Percentiles rank a stretch among this genome's conserved stretches.
phyloP scores from a whole-genome alignment of 768 basidiomycete genomes.

The Mrakia gelida region DNA sequence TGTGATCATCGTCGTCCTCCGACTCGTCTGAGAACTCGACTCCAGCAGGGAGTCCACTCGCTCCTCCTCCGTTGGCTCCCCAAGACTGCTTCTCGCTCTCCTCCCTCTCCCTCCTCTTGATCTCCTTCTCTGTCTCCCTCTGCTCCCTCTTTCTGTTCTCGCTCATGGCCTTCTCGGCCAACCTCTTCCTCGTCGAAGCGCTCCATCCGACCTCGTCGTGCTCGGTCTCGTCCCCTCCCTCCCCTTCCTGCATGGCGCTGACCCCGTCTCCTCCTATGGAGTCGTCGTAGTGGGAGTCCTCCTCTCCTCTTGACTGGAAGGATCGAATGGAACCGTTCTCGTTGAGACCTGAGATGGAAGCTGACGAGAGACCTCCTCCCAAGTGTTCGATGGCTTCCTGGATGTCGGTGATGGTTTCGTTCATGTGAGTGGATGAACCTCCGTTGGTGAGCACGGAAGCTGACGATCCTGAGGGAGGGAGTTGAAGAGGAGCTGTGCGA shows the following conservation, averaged over 20 bases:
- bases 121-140: slow-evolving; percentile 36
- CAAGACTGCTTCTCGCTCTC: slow-evolving; percentile 32
- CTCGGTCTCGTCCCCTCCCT: slow-evolving; percentile 33
- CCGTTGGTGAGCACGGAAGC: background rate
- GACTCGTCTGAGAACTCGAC: slow-evolving; percentile 52
- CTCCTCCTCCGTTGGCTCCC: slow-evolving; percentile 31
- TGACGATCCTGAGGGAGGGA: background rate
- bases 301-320: slow-evolving; percentile 58
- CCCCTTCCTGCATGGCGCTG: slow-evolving; percentile 46
- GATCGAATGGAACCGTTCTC: slow-evolving; percentile 53
- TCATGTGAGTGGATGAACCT: slow-evolving; percentile 55
- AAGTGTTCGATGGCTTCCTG: slow-evolving; percentile 87
- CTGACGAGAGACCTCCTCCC: slow-evolving; percentile 43
- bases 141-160: slow-evolving; percentile 44
- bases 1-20: slow-evolving; percentile 47
- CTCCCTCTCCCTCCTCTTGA: slow-evolving; percentile 35
- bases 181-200: slow-evolving; percentile 39
- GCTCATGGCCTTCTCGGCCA: slow-evolving; percentile 45
- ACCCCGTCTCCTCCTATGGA: slow-evolving; percentile 41
- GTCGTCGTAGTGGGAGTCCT: slow-evolving; percentile 19
- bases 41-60: slow-evolving; percentile 38
- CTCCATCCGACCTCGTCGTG: slow-evolving; percentile 38
- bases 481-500: slow-evolving; percentile 4
- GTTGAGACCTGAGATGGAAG: slow-evolving; percentile 49
- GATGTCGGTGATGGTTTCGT: slow-evolving; percentile 82